Conservation (phyloP, 441 rosid species). For the Populus tomentosa region DNA sequence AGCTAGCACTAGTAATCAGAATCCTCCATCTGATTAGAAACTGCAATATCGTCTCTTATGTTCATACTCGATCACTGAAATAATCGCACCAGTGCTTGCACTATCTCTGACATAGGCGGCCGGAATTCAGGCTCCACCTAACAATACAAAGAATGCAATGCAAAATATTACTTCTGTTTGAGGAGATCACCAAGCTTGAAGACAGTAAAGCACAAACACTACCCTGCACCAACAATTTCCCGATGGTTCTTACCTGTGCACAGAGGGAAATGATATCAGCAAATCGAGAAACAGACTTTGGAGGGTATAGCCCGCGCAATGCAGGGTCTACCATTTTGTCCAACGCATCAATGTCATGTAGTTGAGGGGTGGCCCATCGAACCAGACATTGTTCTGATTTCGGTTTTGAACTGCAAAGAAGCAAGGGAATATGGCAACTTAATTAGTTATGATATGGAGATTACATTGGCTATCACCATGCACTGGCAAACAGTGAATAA, state of each 20-base stretch:
- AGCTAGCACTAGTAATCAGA: conserved; percentile 21
- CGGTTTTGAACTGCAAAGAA: conserved; percentile 47
- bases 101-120: conserved; percentile 88
- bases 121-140: conserved; percentile 78
- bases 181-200: background rate
- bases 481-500: background rate
- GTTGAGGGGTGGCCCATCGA: conserved; percentile 81
- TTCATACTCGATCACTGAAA: conserved; percentile 54
- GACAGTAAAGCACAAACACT: background rate
- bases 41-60: conserved; percentile 45
- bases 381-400: conserved; percentile 75
- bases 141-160: background rate
- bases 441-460: background rate
- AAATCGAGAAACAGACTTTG: conserved; percentile 71
- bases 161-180: background rate
- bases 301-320: conserved; percentile 81
- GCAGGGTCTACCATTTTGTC: conserved; percentile 85
- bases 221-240: background rate
- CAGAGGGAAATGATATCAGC: conserved; percentile 83
- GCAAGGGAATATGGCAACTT: background rate
- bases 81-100: conserved; percentile 66
- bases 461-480: background rate
- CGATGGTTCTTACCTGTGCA: conserved; percentile 46
- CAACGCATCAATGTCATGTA: conserved; percentile 69
- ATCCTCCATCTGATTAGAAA: conserved; percentile 46